phyloP scores from a whole-genome alignment of 805 yeast species.

The Teunomyces cretensis region DNA sequence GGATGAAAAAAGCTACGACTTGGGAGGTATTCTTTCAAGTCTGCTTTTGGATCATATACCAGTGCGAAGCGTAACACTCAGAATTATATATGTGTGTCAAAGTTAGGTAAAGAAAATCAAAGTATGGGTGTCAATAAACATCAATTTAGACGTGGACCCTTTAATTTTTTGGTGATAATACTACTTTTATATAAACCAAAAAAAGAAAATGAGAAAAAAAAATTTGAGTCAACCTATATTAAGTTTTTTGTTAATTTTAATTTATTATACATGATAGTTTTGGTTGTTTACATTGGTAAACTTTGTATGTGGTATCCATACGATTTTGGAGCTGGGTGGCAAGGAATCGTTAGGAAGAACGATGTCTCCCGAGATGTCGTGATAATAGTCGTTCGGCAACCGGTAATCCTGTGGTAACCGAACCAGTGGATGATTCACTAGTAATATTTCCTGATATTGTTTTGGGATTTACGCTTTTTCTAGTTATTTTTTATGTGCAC shows the following conservation, averaged over 20 bases:
- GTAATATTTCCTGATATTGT: constrained; percentile 1
- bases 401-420: background rate
- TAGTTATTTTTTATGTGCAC: constrained; percentile 1
- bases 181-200: constrained; percentile 5
- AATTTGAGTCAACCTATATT: constrained; percentile 3
- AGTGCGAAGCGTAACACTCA: background rate
- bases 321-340: background rate
- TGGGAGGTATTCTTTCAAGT: background rate
- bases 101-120: background rate
- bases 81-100: background rate
- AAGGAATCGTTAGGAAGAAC: background rate
- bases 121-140: constrained; percentile 1
- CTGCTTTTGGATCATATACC: background rate
- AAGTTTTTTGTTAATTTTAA: constrained; percentile 3
- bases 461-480: constrained; percentile 1
- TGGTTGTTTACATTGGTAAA: background rate
- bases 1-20: background rate
- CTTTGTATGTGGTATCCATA: background rate
- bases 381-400: too few relatives aligned
- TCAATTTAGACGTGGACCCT: constrained; percentile 4
- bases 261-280: constrained; percentile 1
- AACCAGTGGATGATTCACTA: background rate
- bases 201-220: constrained; percentile 4
- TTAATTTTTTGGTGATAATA: constrained; percentile 2
- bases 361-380: too few relatives aligned